Evolutionary conservation across 345 rosid genomes (phyloP).

Genomic region (Boechera stricta): DNA sequence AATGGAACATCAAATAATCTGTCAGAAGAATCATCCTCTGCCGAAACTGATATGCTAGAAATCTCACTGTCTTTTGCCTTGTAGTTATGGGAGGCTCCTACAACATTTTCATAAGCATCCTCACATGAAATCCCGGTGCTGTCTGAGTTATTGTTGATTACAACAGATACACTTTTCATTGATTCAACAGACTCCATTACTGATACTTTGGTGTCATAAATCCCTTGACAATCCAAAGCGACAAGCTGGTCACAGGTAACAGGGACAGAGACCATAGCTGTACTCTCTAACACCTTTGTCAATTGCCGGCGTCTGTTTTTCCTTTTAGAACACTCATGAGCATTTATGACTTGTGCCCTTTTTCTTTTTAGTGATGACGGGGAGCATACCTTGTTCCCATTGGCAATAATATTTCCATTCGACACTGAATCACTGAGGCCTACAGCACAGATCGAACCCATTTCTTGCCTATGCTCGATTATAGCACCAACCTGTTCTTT

Average conservation of each 20-base stretch:
- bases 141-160: conserved; percentile 67
- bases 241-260: conserved; percentile 70
- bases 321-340: conserved; percentile 67
- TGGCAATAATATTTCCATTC: conserved; percentile 55
- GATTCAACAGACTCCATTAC: conserved; percentile 66
- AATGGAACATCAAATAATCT: conserved; percentile 84
- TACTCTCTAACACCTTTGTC: conserved; percentile 90
- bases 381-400: conserved; percentile 57
- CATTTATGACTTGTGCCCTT: conserved; percentile 68
- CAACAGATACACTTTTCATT: conserved; percentile 54
- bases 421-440: conserved; percentile 51
- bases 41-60: conserved; percentile 51
- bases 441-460: conserved; percentile 48
- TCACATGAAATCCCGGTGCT: conserved; percentile 69
- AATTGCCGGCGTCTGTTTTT: conserved; percentile 81
- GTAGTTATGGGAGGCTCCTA: conserved; percentile 56
- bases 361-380: conserved; percentile 60
- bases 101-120: conserved; percentile 59
- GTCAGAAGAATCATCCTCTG: conserved; percentile 61
- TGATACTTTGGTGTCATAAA: conserved; percentile 64
- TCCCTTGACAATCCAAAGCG: conserved; percentile 55
- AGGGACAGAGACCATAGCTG: conserved; percentile 81
- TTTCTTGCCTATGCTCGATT: conserved; percentile 50
- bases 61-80: conserved; percentile 65
- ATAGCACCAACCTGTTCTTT: conserved; percentile 50